Base-by-base conservation (phyloP, 2,329 filamentous ascomycete genomes). In the Sporothrix luriei region DNA sequence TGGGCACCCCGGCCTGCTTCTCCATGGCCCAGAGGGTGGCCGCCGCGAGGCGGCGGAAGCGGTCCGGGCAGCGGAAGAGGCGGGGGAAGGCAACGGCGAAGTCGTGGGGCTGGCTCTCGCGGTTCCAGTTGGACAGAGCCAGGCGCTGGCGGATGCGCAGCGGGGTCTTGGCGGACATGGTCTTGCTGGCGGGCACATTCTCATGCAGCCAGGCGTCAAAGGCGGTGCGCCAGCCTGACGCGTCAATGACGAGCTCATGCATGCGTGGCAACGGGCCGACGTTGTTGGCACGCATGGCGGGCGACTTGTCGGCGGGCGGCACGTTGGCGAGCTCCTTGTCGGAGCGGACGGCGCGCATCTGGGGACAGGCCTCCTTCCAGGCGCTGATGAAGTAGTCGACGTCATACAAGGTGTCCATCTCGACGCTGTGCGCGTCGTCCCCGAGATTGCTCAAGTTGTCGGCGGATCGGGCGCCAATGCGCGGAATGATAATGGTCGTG, bases 401-500 rank as follows among this genome's bases (percentile, higher is more conserved):
- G 33, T 74, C 73, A 51, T 70, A 70, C 13, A 74, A 21, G 0
- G 57, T 68, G 21, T 64, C 68, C 19, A 74, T 65, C 9, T 70
- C 71, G 16, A 69, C 70, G 21, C 55, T 67, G 21, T 69, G 66
- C 11, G 62, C 65, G 19, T 55, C 19, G 65, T 59, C 46, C 48
- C 71, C 72, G 6, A 74, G 70, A 43, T 71, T 65, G 33, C 59
- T 38, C 11, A 74, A 70, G 59, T 72, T 74, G 16, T 57, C 48
- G 21, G 52, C 75, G 68, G 40, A 70, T 61, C 59, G 76, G 71
- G 66, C 75, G 75, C 52, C 71, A 72, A 64, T 73, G 55, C 46
- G 73, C 49, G 72, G 76, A 68, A 68, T 69, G 11, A 62, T 70
- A n/a, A 70, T 71, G n/a, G 67, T 75, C 66, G 70, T 76, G 65